Evolutionary conservation across 805 yeast genomes (phyloP), one percentile per base, ranked within the genome.

Genomic region (Wickerhamiella sergipiensis): DNA sequence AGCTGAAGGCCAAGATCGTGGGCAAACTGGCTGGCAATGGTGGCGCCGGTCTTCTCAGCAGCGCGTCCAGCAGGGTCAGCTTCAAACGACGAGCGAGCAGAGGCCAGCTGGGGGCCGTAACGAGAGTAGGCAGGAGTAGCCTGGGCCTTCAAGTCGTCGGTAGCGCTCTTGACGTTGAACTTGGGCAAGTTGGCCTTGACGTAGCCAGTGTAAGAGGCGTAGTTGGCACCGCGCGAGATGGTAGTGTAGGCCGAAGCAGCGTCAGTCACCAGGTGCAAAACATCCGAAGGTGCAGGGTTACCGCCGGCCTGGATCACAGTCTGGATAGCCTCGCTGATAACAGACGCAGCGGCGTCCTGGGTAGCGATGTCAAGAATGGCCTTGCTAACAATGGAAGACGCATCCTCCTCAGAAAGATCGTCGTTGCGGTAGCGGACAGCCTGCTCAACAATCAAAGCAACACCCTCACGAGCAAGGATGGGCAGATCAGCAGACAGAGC

Each of bases 351-450:
- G 19, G 43, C 31, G 4, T 18, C 26, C n/a, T 24, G 26, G 24
- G 22, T 23, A 21, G 31, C 26, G 12, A 46, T 17, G 24, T 10
- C 33, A 5, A 23, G 29, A n/a, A 50, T 12, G 8, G 46, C n/a
- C 18, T 50, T n/a, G 29, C 52, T 45, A 17, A 46, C 60, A 45
- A 55, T 38, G 46, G 54, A 59, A 23, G 53, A 50, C 12, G 58
- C 59, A 43, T 54, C 49, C 31, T 53, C 54, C 48, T 49, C 49
- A 26, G 47, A 52, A 17, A 57, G 46, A 22, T 48, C 44, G 33
- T 49, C 43, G 23, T 54, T 54, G 29, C 53, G 50, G n/a, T 51
- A 31, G 17, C 51, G 50, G 26, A 48, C 49, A 6, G 50, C 39
- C 43, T 47, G 36, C 7, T 46, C 55, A 6, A 48, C 54, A 13